phyloP scores from a whole-genome alignment of 2,329 filamentous ascomycete species.

The Chaetomium strumarium region DNA sequence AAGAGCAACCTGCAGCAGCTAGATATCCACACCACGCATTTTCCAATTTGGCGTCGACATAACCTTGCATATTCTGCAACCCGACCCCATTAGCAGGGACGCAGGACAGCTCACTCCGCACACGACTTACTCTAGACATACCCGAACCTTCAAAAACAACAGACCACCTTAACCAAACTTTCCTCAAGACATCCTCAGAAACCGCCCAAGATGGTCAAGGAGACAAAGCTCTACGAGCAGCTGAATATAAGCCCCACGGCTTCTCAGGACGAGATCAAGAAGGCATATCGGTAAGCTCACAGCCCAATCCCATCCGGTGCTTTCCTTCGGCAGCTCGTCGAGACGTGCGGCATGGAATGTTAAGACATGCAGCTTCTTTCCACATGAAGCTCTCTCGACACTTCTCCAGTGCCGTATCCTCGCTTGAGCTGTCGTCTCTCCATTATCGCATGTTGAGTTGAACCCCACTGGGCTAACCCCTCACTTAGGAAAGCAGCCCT shows the following conservation, averaged over 20 bases:
- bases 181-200: conserved; percentile 1
- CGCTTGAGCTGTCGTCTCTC: not conserved
- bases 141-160: not conserved
- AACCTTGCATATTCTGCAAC: conserved; percentile 12
- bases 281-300: conserved; percentile 71
- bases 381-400: not conserved
- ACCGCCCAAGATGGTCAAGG: conserved; percentile 68
- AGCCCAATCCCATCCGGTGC: not conserved
- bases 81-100: conserved; percentile 12
- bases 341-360: not conserved
- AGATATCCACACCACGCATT: conserved; percentile 12
- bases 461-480: conserved; percentile 32
- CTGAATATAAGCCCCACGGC: conserved; percentile 74
- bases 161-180: not conserved
- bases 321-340: not conserved
- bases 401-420: not conserved
- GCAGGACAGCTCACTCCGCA: conserved; percentile 11
- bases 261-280: conserved; percentile 92
- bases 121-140: not conserved
- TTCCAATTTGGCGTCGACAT: conserved; percentile 14
- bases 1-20: conserved; percentile 18
- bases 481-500: conserved; percentile 69
- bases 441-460: not conserved
- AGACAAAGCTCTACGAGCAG: conserved; percentile 91
- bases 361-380: not conserved